A percentile compares a stretch with the other conserved stretches of the same genome.
These are phyloP conservation scores for Samsoniella hepiali DNA, from an alignment of 2,329 filamentous ascomycete species.

Conservation along the genomic window DNA sequence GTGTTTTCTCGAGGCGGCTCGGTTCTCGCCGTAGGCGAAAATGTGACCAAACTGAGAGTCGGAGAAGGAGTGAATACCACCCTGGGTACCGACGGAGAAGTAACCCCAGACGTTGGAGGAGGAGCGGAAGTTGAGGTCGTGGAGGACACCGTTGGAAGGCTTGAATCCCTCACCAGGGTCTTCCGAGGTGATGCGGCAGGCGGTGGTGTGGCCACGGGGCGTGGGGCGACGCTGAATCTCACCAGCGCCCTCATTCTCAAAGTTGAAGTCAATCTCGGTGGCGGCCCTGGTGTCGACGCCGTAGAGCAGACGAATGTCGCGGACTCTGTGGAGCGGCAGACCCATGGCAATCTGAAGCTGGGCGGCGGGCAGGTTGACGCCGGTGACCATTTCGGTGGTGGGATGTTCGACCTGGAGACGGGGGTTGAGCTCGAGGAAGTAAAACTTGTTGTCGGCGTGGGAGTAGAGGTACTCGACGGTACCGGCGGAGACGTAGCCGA, in stretches of 20 bases:
- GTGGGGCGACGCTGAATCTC: slow-evolving; percentile 84
- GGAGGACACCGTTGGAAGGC: slow-evolving; percentile 97
- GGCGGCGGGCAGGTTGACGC: slow-evolving; percentile 93
- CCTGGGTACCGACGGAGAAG: slow-evolving; percentile 95
- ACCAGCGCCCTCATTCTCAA: slow-evolving; percentile 78
- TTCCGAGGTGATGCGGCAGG: slow-evolving; percentile 98
- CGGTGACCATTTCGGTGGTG: slow-evolving; percentile 98
- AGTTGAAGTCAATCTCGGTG: slow-evolving; percentile 93
- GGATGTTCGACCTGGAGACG: slow-evolving; percentile 99
- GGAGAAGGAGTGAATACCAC: slow-evolving; percentile 98
- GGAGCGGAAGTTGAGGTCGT: slow-evolving; percentile 97
- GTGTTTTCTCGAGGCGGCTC: slow-evolving; percentile 93
- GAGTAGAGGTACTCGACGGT: slow-evolving; percentile 99
- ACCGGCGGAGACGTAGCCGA: slow-evolving; percentile 97
- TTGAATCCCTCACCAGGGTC: slow-evolving; percentile 99
- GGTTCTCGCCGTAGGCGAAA: slow-evolving; percentile 97
- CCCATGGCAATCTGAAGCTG: slow-evolving; percentile 99
- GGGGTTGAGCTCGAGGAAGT: slow-evolving; percentile 97
- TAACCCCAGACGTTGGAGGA: slow-evolving; percentile 99
- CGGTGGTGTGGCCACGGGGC: slow-evolving; percentile 95
- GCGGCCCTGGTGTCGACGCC: slow-evolving; percentile 86
- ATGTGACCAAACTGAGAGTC: slow-evolving; percentile 99
- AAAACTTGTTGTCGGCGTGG: slow-evolving; percentile 96
- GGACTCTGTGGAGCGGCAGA: slow-evolving; percentile 89
- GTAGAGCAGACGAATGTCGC: slow-evolving; percentile 93